Evolutionary conservation across 73 alveolate species (phyloP).

Genomic region (Paramecium pentaurelia): DNA sequence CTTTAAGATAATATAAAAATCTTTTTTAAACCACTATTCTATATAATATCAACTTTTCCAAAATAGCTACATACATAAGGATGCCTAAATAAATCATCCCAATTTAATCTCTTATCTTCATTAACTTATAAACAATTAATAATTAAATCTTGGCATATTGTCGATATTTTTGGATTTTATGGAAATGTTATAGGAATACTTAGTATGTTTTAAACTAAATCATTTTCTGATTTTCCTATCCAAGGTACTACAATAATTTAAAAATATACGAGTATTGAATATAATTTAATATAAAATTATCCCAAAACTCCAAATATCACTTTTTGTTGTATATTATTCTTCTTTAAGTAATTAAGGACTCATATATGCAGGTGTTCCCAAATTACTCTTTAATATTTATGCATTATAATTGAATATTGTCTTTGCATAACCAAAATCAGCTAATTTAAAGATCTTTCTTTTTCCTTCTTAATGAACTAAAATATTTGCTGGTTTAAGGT

Average conservation of each 20-base stretch:
- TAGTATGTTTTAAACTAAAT: neutral
- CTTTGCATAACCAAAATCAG: slow-evolving; percentile 60
- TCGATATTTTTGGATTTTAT: neutral
- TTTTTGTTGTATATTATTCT: slow-evolving; percentile 81
- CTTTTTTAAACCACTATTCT: slow-evolving; percentile 16
- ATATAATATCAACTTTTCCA: neutral
- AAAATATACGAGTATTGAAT: neutral
- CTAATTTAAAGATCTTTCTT: slow-evolving; percentile 47
- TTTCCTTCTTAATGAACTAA: neutral
- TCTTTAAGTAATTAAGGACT: slow-evolving; percentile 90
- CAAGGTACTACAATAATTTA: slow-evolving; percentile 8
- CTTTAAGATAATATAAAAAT: neutral
- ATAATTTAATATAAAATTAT: slow-evolving; percentile 83
- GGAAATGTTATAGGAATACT: neutral
- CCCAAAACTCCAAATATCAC: slow-evolving; percentile 96
- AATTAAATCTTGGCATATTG: slow-evolving; percentile 8
- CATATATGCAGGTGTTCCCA: slow-evolving; percentile 78
- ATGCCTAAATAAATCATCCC: slow-evolving; percentile 56
- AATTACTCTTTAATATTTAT: slow-evolving; percentile 2
- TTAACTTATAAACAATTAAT: slow-evolving; percentile 12
- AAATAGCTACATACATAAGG: slow-evolving; percentile 47
- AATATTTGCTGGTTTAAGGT: slow-evolving; percentile 55
- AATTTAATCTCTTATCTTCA: slow-evolving; percentile 43
- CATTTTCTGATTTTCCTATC: slow-evolving; percentile 13
- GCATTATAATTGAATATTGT: slow-evolving; percentile 5